A percentile compares a stretch with the other conserved stretches of the same genome.
Conservation (phyloP, 129 eudicot species). For the Deinandra increscens region DNA sequence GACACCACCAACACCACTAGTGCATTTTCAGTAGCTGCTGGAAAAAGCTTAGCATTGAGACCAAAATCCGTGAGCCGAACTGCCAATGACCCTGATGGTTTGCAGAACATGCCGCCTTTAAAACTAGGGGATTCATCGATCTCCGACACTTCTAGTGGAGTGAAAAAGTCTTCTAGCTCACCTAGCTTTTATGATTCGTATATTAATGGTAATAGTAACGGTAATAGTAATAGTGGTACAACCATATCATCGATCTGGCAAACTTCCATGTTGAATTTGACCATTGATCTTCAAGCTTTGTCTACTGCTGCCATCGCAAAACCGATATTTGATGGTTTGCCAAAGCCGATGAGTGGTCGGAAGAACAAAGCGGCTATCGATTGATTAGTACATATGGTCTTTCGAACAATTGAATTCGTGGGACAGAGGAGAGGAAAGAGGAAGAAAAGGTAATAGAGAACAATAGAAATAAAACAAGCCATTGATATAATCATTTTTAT, state of each 20-base stretch:
- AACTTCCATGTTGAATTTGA: conserved; percentile 62
- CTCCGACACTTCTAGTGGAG: conserved; percentile 41
- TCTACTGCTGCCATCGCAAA: conserved; percentile 64
- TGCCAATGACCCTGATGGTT: conserved; percentile 32
- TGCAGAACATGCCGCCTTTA: conserved; percentile 27
- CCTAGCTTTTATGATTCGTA: conserved; percentile 66
- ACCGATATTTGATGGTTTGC: conserved; percentile 83
- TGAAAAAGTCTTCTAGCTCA: conserved; percentile 79
- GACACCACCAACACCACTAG: conserved; percentile 46
- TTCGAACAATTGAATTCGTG: conserved; percentile 11
- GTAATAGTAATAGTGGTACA: neutral
- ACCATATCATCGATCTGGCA: conserved; percentile 65
- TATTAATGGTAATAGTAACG: conserved; percentile 21
- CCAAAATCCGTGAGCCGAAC: conserved; percentile 54
- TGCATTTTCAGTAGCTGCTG: conserved; percentile 62
- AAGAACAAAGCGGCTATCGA: conserved; percentile 81
- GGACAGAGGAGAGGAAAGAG: conserved; percentile 34
- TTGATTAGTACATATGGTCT: conserved; percentile 52
- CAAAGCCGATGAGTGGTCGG: conserved; percentile 61
- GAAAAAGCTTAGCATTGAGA: conserved; percentile 72
- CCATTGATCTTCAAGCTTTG: conserved; percentile 67
- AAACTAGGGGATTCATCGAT: conserved; percentile 42
- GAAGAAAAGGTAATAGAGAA: conserved; percentile 30
- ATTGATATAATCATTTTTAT: neutral
- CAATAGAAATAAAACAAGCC: conserved; percentile 27